A percentile compares a stretch with the other conserved stretches of the same genome.
Conservation (phyloP, 2,329 filamentous ascomycete genomes). For the Trichoderma koningiopsis region DNA sequence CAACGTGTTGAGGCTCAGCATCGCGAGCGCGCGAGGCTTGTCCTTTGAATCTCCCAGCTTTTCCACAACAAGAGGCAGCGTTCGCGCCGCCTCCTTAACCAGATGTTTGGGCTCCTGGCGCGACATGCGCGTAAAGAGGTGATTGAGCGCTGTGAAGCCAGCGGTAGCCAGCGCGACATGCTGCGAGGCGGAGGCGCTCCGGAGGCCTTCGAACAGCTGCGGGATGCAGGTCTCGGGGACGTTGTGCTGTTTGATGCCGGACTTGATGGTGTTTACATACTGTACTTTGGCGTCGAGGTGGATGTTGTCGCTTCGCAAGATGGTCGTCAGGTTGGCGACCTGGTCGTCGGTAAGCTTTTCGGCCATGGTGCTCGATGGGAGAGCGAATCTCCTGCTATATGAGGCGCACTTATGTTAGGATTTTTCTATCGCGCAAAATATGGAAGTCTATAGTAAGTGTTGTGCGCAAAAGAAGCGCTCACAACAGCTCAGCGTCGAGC, state of each 20-base stretch:
- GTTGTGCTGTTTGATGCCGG: constrained; percentile 88
- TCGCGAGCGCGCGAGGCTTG: constrained; percentile 73
- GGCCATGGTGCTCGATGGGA: constrained; percentile 45
- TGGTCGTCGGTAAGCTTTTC: constrained; percentile 62
- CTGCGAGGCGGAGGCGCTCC: constrained; percentile 72
- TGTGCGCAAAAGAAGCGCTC: background rate
- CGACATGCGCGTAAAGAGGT: constrained; percentile 81
- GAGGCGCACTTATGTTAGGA: constrained; percentile 2
- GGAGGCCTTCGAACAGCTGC: constrained; percentile 79
- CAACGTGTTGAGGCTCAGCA: constrained; percentile 75
- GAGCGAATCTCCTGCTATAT: constrained; percentile 14
- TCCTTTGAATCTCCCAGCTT: constrained; percentile 88
- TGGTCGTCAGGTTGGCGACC: constrained; percentile 55
- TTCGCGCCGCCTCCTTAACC: constrained; percentile 68
- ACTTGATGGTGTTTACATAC: constrained; percentile 75
- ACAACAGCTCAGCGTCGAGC: background rate
- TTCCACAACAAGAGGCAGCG: constrained; percentile 76
- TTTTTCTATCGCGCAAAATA: background rate
- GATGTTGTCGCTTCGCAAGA: constrained; percentile 64
- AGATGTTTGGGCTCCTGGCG: constrained; percentile 80
- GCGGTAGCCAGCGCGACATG: constrained; percentile 78
- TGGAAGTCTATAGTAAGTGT: background rate
- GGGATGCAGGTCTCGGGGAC: constrained; percentile 74
- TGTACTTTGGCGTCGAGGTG: constrained; percentile 71
- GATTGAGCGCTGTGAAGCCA: constrained; percentile 84